These are phyloP conservation scores for Diplodia seriata DNA, from an alignment of 2,329 filamentous ascomycete species.

Conservation along the genomic window DNA sequence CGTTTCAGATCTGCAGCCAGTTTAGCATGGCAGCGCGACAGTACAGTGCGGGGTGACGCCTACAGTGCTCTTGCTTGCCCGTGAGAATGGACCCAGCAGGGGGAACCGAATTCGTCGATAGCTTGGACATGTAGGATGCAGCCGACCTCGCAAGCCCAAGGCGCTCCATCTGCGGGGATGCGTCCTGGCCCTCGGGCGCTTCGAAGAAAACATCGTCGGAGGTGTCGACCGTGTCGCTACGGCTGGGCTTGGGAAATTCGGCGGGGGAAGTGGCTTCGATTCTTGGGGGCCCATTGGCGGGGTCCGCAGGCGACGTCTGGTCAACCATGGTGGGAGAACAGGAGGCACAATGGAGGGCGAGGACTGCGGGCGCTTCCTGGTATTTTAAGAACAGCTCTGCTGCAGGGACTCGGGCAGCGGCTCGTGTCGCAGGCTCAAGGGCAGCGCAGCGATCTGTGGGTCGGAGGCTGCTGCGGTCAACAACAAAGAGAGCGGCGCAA, in stretches of 20 bases:
- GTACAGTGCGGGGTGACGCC: slow-evolving; percentile 41
- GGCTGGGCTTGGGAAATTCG: slow-evolving; percentile 2
- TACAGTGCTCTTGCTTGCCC: slow-evolving; percentile 98
- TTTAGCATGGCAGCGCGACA: slow-evolving; percentile 5
- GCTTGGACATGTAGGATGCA: slow-evolving; percentile 37
- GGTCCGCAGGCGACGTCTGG: slow-evolving; percentile 2
- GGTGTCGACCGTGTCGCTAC: slow-evolving; percentile 27
- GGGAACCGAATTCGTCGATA: slow-evolving; percentile 55
- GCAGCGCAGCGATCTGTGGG: slow-evolving; percentile 28
- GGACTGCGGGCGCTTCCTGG: slow-evolving; percentile 15
- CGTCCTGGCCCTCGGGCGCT: slow-evolving; percentile 17
- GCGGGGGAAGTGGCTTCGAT: slow-evolving; percentile 18
- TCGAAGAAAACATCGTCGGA: slow-evolving; percentile 30
- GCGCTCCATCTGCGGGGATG: slow-evolving; percentile 9
- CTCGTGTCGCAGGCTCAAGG: slow-evolving; percentile 24
- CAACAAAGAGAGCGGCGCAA: slow-evolving; percentile 20
- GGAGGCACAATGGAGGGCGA: neutral
- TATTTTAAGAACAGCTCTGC: slow-evolving; percentile 27
- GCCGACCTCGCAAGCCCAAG: slow-evolving; percentile 23
- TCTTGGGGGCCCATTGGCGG: slow-evolving; percentile 23
- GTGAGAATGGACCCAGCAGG: slow-evolving; percentile 72
- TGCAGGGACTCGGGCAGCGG: slow-evolving; percentile 28
- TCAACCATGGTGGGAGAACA: slow-evolving; percentile 4
- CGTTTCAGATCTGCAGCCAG: slow-evolving; percentile 80
- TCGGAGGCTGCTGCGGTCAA: slow-evolving; percentile 16